Evolutionary conservation across 202 grass and related monocot species (phyloP), one percentile per base, ranked within the genome.

Genomic region (Zoysia matrella): DNA sequence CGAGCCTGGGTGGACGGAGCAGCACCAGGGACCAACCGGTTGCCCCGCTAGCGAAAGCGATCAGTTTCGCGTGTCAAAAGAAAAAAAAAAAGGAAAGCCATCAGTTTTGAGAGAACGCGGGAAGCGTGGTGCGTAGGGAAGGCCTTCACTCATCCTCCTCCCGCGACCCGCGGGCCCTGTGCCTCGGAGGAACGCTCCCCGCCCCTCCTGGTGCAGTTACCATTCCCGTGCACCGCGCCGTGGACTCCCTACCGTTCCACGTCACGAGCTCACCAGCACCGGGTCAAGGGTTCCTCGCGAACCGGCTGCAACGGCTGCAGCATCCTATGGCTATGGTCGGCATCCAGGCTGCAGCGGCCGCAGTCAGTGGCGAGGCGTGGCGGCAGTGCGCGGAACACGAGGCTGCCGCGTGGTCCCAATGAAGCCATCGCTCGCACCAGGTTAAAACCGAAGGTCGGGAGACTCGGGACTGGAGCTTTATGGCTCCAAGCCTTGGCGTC

Each of bases 71-170:
- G 22, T 22, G 22, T 22, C 22, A 22, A 22, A 22, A 22, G 22
- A 22, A 22, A 22, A 22, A 22, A 22, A 22, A 22, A 22, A 22
- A 22, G 22, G 22, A 22, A 22, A 22, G 22, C 22, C 22, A 22
- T 78, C 49, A 11, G 48, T 45, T 36, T 5, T 47, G 83, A 47
- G 83, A 65, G 22, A 85, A 65, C 54, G 83, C 82, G 41, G 66
- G 65, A 77, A 76, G 82, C 82, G 67, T 84, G 82, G 36, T 68
- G 13, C 11, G 15, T 3, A 13, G 3, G 51, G 22, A 22, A 22
- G 22, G 22, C 22, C 22, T 22, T 22, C 22, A 22, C 22, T 22
- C 22, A 22, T 22, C 22, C 22, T 22, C 22, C 22, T 22, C 22
- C 22, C 22, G 22, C 22, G 22, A 22, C 22, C 22, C 22, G 22